Percentiles rank a stretch among this genome's conserved stretches.
These are phyloP conservation scores for Fusarium mangiferae DNA, from an alignment of 2,329 filamentous ascomycete species.

Conservation along the genomic window DNA sequence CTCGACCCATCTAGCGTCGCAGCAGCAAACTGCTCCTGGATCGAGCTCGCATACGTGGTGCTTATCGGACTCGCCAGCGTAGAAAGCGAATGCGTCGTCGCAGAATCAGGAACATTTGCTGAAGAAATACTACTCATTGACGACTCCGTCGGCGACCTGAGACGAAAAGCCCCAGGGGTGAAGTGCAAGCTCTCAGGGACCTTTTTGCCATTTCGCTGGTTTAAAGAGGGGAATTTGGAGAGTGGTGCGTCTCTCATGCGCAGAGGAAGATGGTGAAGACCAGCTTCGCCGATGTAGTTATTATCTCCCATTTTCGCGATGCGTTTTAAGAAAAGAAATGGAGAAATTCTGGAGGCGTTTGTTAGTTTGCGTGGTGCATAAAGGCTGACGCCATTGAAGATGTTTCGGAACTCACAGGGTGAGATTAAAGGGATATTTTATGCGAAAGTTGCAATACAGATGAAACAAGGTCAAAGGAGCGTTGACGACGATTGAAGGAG, in stretches of 20 bases:
- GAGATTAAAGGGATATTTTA: slow-evolving; percentile 3
- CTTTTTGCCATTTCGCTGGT: slow-evolving; percentile 28
- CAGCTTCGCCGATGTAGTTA: slow-evolving; percentile 30
- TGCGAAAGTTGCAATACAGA: not conserved
- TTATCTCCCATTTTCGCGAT: slow-evolving; percentile 36
- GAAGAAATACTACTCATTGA: slow-evolving; percentile 53
- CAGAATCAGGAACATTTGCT: slow-evolving; percentile 52
- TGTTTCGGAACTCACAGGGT: slow-evolving; percentile 14
- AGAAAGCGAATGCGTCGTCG: slow-evolving; percentile 51
- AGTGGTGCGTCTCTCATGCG: slow-evolving; percentile 28
- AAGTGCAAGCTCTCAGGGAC: slow-evolving; percentile 49
- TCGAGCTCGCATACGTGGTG: slow-evolving; percentile 49
- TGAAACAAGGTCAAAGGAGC: not conserved
- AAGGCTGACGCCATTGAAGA: not conserved
- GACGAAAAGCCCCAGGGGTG: slow-evolving; percentile 40
- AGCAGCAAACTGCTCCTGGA: slow-evolving; percentile 47
- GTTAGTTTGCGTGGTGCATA: not conserved
- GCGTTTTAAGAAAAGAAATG: not conserved
- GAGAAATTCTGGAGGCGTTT: slow-evolving; percentile 1
- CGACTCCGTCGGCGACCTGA: slow-evolving; percentile 51
- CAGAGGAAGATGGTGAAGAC: slow-evolving; percentile 44
- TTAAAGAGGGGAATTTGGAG: slow-evolving; percentile 34
- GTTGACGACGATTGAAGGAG: slow-evolving; percentile 8
- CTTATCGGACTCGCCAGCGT: slow-evolving; percentile 51
- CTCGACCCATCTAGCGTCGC: slow-evolving; percentile 40